Evolutionary conservation across 768 basidiomycete genomes (phyloP).

Genomic region (Pisolithus orientalis): DNA sequence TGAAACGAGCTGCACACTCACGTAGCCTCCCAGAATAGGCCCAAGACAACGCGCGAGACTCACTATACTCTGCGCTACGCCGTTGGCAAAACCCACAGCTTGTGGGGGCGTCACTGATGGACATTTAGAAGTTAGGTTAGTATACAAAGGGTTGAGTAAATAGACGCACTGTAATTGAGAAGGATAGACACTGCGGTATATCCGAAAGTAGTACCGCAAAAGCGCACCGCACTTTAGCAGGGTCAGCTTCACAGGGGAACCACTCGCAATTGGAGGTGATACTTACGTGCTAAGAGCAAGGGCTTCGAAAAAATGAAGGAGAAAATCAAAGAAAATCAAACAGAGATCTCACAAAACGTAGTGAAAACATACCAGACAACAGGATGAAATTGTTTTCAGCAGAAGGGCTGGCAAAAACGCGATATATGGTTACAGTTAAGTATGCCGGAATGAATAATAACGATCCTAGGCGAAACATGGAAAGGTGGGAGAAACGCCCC

Average conservation of each 20-base stretch:
- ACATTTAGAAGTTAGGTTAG: slow-evolving; percentile 1
- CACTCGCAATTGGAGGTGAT: background rate
- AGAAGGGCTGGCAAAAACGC: slow-evolving; percentile 59
- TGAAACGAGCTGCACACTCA: slow-evolving; percentile 23
- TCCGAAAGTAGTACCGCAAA: slow-evolving; percentile 80
- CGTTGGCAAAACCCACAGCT: slow-evolving; percentile 88
- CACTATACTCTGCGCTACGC: slow-evolving; percentile 92
- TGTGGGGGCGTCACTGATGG: slow-evolving; percentile 80
- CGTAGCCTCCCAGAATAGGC: slow-evolving; percentile 79
- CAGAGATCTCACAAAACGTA: slow-evolving; percentile 1
- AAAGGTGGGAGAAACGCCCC: slow-evolving; percentile 74
- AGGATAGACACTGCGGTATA: slow-evolving; percentile 90
- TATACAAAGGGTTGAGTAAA: background rate
- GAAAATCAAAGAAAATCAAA: background rate
- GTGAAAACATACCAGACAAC: slow-evolving; percentile 60
- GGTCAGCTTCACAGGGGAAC: background rate
- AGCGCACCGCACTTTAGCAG: slow-evolving; percentile 66
- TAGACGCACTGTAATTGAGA: slow-evolving; percentile 72
- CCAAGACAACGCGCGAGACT: slow-evolving; percentile 89
- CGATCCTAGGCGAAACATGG: slow-evolving; percentile 88
- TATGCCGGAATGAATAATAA: slow-evolving; percentile 87
- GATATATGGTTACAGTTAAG: slow-evolving; percentile 70
- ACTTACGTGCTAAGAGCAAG: slow-evolving; percentile 78
- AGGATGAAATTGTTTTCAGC: slow-evolving; percentile 72
- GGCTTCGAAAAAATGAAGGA: slow-evolving; percentile 32